A percentile compares a stretch with the other conserved stretches of the same genome.
Conservation (phyloP, 768 basidiomycete species). For the Leccinellum rugosiceps region DNA sequence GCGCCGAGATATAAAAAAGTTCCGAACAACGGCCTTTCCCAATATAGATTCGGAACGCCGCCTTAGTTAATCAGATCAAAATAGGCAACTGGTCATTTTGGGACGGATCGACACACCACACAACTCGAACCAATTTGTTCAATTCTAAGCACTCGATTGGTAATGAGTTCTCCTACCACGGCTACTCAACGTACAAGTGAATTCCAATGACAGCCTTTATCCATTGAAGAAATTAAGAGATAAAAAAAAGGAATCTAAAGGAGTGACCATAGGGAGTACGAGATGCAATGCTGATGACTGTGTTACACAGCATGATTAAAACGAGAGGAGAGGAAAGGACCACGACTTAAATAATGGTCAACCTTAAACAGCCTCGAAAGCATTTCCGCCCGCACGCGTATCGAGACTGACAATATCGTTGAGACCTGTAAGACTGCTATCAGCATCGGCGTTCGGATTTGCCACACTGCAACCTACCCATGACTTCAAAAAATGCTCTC, state of each 20-base stretch:
- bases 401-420: slow-evolving; percentile 54
- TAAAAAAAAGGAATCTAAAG: slow-evolving; percentile 12
- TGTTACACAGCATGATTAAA: slow-evolving; percentile 18
- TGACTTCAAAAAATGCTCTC: slow-evolving; percentile 72
- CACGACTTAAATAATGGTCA: not conserved
- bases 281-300: slow-evolving; percentile 16
- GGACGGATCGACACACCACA: slow-evolving; percentile 5
- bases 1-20: not conserved
- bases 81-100: not conserved
- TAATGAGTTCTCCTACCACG: not conserved
- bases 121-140: slow-evolving; percentile 8
- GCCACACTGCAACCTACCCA: slow-evolving; percentile 45
- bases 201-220: slow-evolving; percentile 11
- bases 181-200: not conserved
- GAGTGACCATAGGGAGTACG: slow-evolving; percentile 19
- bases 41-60: not conserved
- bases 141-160: not conserved
- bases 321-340: not conserved
- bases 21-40: not conserved
- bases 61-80: not conserved
- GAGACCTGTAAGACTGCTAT: slow-evolving; percentile 38
- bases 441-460: not conserved
- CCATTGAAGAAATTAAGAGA: slow-evolving; percentile 20
- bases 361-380: slow-evolving; percentile 49
- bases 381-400: slow-evolving; percentile 53